A percentile compares a stretch with the other conserved stretches of the same genome.
These are phyloP conservation scores for Zygosaccharomyces gambellarensis DNA, from an alignment of 805 yeast species.

Conservation along the genomic window DNA sequence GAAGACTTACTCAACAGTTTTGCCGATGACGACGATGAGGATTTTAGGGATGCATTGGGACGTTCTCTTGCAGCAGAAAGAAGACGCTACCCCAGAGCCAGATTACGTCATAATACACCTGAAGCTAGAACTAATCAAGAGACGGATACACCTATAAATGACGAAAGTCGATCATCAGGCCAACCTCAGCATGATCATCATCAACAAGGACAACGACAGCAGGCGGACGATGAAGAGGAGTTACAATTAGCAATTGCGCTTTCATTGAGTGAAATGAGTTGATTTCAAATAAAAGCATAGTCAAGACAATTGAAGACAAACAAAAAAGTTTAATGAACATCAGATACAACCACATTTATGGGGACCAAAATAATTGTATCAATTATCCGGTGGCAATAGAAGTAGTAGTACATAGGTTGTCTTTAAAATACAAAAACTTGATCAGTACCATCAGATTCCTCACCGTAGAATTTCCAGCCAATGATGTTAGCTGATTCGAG, in stretches of 20 bases:
- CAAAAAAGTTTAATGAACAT: neutral
- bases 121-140: neutral
- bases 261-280: conserved; percentile 30
- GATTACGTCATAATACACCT: neutral
- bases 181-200: neutral
- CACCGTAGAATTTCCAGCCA: conserved; percentile 51
- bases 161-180: neutral
- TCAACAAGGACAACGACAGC: neutral
- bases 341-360: neutral
- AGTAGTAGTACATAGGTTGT: neutral
- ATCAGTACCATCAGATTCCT: conserved; percentile 45
- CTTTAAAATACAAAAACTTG: conserved; percentile 54
- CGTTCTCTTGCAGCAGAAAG: conserved; percentile 16
- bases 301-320: neutral
- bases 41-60: conserved; percentile 19
- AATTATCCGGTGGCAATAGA: neutral
- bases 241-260: conserved; percentile 33
- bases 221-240: conserved; percentile 24
- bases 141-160: neutral
- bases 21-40: conserved; percentile 21
- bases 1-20: conserved; percentile 10
- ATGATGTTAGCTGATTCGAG: conserved; percentile 48
- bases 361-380: neutral
- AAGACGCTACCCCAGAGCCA: neutral
- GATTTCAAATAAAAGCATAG: neutral